Evolutionary conservation across 805 yeast species (phyloP).

Genomic region (Starmerella ratchasimensis): DNA sequence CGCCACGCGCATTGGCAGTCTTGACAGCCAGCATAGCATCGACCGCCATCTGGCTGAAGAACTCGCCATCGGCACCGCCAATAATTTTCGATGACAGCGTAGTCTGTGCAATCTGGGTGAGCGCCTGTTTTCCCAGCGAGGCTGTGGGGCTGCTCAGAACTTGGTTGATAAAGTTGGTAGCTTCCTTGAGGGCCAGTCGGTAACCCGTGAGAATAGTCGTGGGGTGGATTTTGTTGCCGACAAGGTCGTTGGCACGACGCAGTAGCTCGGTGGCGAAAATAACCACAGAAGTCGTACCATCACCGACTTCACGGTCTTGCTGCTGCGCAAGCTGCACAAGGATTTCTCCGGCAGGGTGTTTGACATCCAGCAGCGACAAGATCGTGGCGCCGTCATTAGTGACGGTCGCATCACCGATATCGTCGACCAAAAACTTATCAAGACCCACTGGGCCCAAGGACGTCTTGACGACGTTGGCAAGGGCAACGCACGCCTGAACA

Average conservation of each 20-base stretch:
- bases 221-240: conserved; percentile 88
- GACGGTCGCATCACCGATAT: conserved; percentile 96
- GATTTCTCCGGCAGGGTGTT: conserved; percentile 97
- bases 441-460: conserved; percentile 97
- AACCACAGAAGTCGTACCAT: conserved; percentile 95
- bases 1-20: conserved; percentile 79
- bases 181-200: conserved; percentile 84
- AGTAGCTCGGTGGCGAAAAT: conserved; percentile 87
- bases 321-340: conserved; percentile 95
- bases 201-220: conserved; percentile 96
- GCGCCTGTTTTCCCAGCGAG: conserved; percentile 62
- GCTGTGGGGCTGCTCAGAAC: conserved; percentile 73
- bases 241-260: conserved; percentile 85
- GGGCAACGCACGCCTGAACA: conserved; percentile 76
- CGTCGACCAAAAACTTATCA: conserved; percentile 97
- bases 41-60: conserved; percentile 80
- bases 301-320: conserved; percentile 97
- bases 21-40: conserved; percentile 92
- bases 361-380: conserved; percentile 77
- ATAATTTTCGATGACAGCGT: conserved; percentile 94
- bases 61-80: conserved; percentile 74
- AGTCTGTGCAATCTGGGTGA: conserved; percentile 86
- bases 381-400: conserved; percentile 99
- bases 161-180: conserved; percentile 71
- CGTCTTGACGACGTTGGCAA: conserved; percentile 74